Base-by-base conservation (phyloP, 2,329 filamentous ascomycete species). In the Chaetomium olivaceum region DNA sequence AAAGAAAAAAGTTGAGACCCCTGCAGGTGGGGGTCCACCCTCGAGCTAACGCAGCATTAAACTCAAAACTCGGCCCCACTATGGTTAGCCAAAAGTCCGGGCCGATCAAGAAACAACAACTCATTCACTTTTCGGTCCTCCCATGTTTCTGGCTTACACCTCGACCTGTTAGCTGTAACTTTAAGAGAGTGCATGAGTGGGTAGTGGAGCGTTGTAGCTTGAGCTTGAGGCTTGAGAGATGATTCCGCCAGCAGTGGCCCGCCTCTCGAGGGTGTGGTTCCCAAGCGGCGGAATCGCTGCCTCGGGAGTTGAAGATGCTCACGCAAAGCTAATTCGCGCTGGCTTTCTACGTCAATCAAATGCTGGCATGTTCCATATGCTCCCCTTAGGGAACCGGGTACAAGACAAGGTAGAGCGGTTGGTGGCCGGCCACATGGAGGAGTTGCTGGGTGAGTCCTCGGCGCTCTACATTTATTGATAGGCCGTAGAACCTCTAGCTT, bases 291-390 rank as follows among this genome's bases (percentile, higher is more conserved):
- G 90, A 8, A 86, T 91, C 62, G 82, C 87, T 65, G 80, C 82
- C 50, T 80, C 80, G 29, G 79, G 84, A 52, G 81, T 83, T 61
- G 86, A 86, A 87, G 89, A 89, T 77, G 84, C 85, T 11, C 87
- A 92, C 74, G 82, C 84, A 29, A 87, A 90, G 71, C 82, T 93
- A 65, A 77, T 91, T 50, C 84, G 88, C 63, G 90, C 88, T 59
- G 91, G 91, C 1, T 93, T 90, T 73, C 76, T 93, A 55, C 87
- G 90, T 67, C 89, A 92, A 87, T 89, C 92, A 23, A 91, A 97
- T 75, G 87, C 93, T 8, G 95, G 95, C 31, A 87, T 98, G 43
- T 99, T 97, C 73, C 95, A 99, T 74, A 84, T 97, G 74, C 83
- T 99, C 1, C 95, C 95, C 0, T 80, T 99, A 0, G 95, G 95